Evolutionary conservation across 306 rosid species (phyloP), one percentile per base, ranked within the genome.

Genomic region (Casuarina equisetifolia): DNA sequence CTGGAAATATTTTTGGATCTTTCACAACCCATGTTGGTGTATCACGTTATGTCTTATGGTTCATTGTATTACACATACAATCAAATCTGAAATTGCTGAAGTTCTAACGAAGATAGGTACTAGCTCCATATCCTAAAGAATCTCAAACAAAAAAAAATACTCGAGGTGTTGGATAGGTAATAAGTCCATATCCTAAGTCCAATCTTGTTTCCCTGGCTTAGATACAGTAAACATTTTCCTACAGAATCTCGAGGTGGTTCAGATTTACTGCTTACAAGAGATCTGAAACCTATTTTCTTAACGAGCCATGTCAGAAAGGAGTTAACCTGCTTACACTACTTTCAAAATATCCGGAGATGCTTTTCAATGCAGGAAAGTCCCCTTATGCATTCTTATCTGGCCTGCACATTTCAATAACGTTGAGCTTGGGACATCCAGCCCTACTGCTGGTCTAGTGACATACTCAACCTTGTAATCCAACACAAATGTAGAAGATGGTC

Each of bases 401-500:
- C n/a, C 38, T 42, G 55, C 19, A 54, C 50, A 36, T 69, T 77
- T 66, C 57, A 51, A 54, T 75, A 77, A 55, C 54, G 9, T 50
- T 50, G 54, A 50, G 11, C 17, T 13, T 4, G 54, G 54, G 54
- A 3, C 54, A 50, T 50, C 9, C 54, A 50, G 54, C 13, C 15
- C 5, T 17, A 50, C 13, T 50, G 54, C 54, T 12, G 5, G 54
- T 50, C 54, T 10, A 50, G 54, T 13, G 5, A 50, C 54, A 12
- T 10, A 50, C 1, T 25, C 32, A 25, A 50, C 13, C 54, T 50
- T 50, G 54, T 11, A 50, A 50, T 50, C 54, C 54, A 50, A 50
- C n/a, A 12, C 54, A 11, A 50, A 50, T 50, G 54, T 50, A 50
- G 54, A 12, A 50, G 13, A 4, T 50, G 13, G 54, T n/a, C 17